Percentiles rank a stretch among this genome's conserved stretches.
These are phyloP conservation scores for Colletotrichum tamarilloi DNA, from an alignment of 2,329 filamentous ascomycete species.

Conservation along the genomic window DNA sequence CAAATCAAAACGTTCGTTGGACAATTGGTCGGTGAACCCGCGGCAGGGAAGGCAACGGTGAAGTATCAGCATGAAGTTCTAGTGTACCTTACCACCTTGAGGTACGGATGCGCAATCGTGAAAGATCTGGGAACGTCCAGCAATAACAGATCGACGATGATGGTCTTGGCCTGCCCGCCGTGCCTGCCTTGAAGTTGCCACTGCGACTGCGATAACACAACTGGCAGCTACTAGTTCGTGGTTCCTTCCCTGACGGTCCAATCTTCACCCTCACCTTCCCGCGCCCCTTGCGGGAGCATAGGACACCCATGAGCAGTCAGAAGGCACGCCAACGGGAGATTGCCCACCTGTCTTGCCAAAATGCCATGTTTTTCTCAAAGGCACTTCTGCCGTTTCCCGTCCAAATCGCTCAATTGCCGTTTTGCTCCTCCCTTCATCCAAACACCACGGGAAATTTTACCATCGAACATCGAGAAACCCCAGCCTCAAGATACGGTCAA, in stretches of 20 bases:
- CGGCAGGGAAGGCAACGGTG: background rate
- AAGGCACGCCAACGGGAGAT: background rate
- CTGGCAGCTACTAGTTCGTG: background rate
- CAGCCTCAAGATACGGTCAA: slow-evolving; percentile 11
- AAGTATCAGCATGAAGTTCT: slow-evolving; percentile 27
- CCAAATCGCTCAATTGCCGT: background rate
- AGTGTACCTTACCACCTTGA: slow-evolving; percentile 17
- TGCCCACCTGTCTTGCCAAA: background rate
- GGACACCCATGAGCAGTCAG: background rate
- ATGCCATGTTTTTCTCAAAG: slow-evolving; percentile 32
- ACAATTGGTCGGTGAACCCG: background rate
- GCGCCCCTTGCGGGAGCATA: background rate
- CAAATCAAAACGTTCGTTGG: background rate
- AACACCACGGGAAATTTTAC: background rate
- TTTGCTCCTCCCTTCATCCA: background rate
- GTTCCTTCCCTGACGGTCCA: background rate
- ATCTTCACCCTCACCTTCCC: background rate
- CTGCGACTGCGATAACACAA: slow-evolving; percentile 16
- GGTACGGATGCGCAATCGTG: background rate
- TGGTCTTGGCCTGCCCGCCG: background rate
- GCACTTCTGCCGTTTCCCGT: slow-evolving; percentile 23
- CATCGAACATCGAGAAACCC: background rate
- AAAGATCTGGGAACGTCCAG: slow-evolving; percentile 17
- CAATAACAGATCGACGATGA: slow-evolving; percentile 29
- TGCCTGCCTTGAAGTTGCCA: background rate